Evolutionary conservation across 768 basidiomycete species (phyloP), one percentile per base, ranked within the genome.

Genomic region (Termitomyces eurrhizus): DNA sequence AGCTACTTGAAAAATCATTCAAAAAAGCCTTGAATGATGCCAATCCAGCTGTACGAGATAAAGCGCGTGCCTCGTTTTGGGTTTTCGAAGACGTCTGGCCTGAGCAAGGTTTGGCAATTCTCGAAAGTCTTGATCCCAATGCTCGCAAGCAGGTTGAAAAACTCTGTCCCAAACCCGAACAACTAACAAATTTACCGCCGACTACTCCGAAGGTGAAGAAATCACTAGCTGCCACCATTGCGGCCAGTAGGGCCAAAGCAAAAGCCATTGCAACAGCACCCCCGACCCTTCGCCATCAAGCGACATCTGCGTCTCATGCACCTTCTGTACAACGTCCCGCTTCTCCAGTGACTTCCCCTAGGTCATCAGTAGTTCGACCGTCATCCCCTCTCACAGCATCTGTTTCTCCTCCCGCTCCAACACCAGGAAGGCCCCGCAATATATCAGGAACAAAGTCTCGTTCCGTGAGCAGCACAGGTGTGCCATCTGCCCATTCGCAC

Each of bases 231-330:
- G 91, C 93, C 9, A 86, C 92, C 26, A 91, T 95, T 66, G 94
- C 94, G 44, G 93, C 94, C 24, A 95, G 90, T 69, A 83, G 93
- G 26, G 92, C 89, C 16, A 95, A 92, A 70, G 91, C 92, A 16
- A 93, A 87, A 67, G 88, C 84, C 24, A 92, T 92, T 62, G 90
- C 92, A 2, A 87, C 80, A 36, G 89, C 91, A 9, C 92, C 92
- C 21, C 92, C 92, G 4, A 83, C 83, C 54, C 78, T 92, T 52
- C 82, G 88, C 56, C 92, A 93, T 70, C 90, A 92, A 70, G 90
- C 91, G 6, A 93, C 90, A 9, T 90, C 91, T 52, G 77, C 82
- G 16, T 78, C 90, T 37, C 83, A 89, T 65, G 78, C 81, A 8
- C 75, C 80, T 35, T 78, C 86, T 48, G 70, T 71, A 48, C 75